phyloP scores from a whole-genome alignment of 805 yeast species.

The Candida lessepsii region DNA sequence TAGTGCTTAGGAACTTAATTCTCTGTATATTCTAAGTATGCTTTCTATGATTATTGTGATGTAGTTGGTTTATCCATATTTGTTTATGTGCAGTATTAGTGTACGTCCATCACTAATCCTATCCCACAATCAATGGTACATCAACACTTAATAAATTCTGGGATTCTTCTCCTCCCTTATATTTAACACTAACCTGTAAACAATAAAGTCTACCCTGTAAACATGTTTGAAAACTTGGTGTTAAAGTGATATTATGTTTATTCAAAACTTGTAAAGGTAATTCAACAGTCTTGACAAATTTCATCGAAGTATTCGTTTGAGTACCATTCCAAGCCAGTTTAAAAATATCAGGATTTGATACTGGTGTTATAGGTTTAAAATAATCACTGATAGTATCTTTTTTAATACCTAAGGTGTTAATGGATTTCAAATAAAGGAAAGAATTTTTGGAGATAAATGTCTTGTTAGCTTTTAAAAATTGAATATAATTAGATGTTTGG shows the following conservation, averaged over 20 bases:
- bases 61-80: too few relatives aligned
- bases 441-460: constrained; percentile 32
- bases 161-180: constrained; percentile 40
- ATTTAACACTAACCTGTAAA: constrained; percentile 47
- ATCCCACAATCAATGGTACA: constrained; percentile 37
- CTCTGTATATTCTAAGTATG: too few relatives aligned
- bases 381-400: constrained; percentile 40
- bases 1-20: too few relatives aligned
- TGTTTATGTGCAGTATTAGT: too few relatives aligned
- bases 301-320: constrained; percentile 17
- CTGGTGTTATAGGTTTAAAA: constrained; percentile 28
- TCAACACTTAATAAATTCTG: constrained; percentile 34
- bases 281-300: constrained; percentile 32
- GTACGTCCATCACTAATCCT: too few relatives aligned
- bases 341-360: constrained; percentile 23
- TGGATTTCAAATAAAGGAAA: constrained; percentile 36
- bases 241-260: constrained; percentile 47
- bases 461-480: constrained; percentile 34
- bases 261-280: constrained; percentile 43
- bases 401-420: constrained; percentile 37
- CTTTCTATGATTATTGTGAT: too few relatives aligned
- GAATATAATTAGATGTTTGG: constrained; percentile 30
- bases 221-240: constrained; percentile 66
- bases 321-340: constrained; percentile 29
- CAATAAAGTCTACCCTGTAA: constrained; percentile 58